Evolutionary conservation across 768 basidiomycete genomes (phyloP).

Genomic region (Lactarius deliciosus): DNA sequence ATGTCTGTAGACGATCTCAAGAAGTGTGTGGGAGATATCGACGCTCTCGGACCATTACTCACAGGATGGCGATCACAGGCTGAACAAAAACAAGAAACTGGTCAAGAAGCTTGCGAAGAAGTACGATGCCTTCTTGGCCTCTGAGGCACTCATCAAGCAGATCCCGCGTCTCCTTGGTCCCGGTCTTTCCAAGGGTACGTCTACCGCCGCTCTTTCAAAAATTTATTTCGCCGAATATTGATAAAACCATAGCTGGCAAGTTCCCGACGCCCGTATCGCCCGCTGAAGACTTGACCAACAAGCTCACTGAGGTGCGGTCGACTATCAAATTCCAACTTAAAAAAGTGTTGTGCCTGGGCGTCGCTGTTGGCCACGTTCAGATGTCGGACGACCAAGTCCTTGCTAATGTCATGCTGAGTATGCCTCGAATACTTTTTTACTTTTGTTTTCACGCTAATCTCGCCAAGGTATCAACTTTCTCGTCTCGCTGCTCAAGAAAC

Average conservation of each 20-base stretch:
- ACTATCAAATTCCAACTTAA: slow-evolving; percentile 99
- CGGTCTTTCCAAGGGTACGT: slow-evolving; percentile 95
- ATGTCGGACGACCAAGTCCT: slow-evolving; percentile 98
- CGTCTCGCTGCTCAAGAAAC: slow-evolving; percentile 98
- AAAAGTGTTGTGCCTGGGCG: slow-evolving; percentile 98
- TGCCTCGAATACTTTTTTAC: slow-evolving; percentile 32
- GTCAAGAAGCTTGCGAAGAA: slow-evolving; percentile 99
- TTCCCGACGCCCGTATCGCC: slow-evolving; percentile 98
- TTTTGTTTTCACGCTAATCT: background rate
- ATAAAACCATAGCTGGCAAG: slow-evolving; percentile 73
- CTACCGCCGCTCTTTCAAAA: background rate
- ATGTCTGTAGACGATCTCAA: slow-evolving; percentile 99
- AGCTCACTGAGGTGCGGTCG: slow-evolving; percentile 92
- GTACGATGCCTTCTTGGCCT: slow-evolving; percentile 98
- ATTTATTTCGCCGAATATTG: background rate
- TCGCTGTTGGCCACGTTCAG: slow-evolving; percentile 95
- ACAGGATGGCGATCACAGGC: slow-evolving; percentile 44
- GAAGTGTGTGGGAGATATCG: slow-evolving; percentile 58
- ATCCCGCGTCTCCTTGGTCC: slow-evolving; percentile 99
- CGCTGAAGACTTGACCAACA: slow-evolving; percentile 84
- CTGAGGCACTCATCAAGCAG: slow-evolving; percentile 98
- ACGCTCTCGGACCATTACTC: background rate
- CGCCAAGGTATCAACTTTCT: slow-evolving; percentile 95
- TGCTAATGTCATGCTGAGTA: slow-evolving; percentile 96
- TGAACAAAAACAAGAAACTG: slow-evolving; percentile 99